Base-by-base conservation (phyloP, 805 yeast species). In the Cyberlindnera xishuangbannaensis region DNA sequence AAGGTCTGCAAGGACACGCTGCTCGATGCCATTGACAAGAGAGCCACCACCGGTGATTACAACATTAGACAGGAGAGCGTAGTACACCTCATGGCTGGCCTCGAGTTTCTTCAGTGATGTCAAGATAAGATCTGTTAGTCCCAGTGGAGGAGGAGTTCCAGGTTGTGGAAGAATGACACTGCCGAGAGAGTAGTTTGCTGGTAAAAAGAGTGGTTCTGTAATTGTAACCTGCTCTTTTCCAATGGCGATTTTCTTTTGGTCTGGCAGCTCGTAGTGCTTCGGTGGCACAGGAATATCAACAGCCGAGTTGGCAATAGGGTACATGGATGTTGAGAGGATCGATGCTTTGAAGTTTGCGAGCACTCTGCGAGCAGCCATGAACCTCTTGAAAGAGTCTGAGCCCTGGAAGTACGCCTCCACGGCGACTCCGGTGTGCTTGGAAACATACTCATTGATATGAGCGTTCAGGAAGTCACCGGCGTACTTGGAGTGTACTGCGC, bases 381-480 rank as follows among this genome's bases (percentile, higher is more conserved):
- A 45, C 51, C 37, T 59, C 49, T 47, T 60, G 54, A 44, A 70
- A 28, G 65, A 72, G 11, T 51, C 62, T 32, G 53, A 46, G 36
- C 60, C 49, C 20, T 44, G 29, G 12, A 54, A 53, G 14, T 53
- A 47, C 2, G 36, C 17, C n/a, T 41, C 41, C 7, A 15, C 38
- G 30, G 39, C 37, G 11, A 34, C 25, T n/a, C 43, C 37, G 22
- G 35, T 38, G 14, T 62, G 56, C 25, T 59, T 44, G 36, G 63
- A 58, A 41, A 68, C 67, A 47, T 61, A 72, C 31, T 72, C 64
- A 43, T 71, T 56, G 2, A 78, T 63, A 58, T 83, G 84, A 32
- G 74, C 65, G 54, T 80, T 83, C 35, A 83, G 56, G 55, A 81
- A 88, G 55, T 87, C 90, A 8, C 97, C 97, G 4, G 88, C 96